Evolutionary conservation across 2,329 filamentous ascomycete genomes (phyloP).

Genomic region (Ascochyta viciae-villosae): DNA sequence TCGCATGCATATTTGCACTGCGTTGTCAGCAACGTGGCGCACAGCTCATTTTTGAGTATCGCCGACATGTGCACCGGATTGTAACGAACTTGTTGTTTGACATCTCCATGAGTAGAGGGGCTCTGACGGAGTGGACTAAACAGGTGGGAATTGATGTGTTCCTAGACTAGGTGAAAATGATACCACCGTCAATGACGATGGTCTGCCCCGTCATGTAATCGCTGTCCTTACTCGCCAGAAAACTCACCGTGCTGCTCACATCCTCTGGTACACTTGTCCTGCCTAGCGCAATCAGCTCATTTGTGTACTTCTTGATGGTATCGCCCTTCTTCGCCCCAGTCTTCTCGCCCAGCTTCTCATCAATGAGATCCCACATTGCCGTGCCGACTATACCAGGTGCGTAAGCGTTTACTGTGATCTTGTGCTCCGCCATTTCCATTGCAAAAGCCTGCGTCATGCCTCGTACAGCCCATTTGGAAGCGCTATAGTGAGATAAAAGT

Average conservation of each 20-base stretch:
- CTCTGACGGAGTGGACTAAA: no score
- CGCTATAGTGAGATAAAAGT: constrained; percentile 67
- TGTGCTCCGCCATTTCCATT: constrained; percentile 68
- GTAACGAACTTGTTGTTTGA: no score
- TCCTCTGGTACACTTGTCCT: constrained; percentile 68
- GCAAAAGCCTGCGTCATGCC: constrained; percentile 71
- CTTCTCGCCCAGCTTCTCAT: constrained; percentile 63
- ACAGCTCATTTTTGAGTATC: no score
- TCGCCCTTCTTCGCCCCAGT: constrained; percentile 60
- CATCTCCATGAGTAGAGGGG: no score
- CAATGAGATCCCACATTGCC: constrained; percentile 73
- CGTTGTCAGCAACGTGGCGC: no score
- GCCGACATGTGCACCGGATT: no score
- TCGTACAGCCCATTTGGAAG: constrained; percentile 71
- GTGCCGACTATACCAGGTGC: constrained; percentile 73
- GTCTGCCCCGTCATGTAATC: constrained; percentile 73
- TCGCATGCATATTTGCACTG: no score
- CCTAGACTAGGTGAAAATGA: constrained; percentile 54
- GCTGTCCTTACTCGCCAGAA: constrained; percentile 64
- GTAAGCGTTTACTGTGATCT: constrained; percentile 72
- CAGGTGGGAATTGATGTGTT: not conserved
- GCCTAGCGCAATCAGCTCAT: constrained; percentile 63
- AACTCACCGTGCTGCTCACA: constrained; percentile 68
- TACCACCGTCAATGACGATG: constrained; percentile 67
- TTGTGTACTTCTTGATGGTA: constrained; percentile 62